Percentiles rank a stretch among this genome's conserved stretches.
Conservation (phyloP, 1,284 basidiomycete species). For the Porodaedalea pini region DNA sequence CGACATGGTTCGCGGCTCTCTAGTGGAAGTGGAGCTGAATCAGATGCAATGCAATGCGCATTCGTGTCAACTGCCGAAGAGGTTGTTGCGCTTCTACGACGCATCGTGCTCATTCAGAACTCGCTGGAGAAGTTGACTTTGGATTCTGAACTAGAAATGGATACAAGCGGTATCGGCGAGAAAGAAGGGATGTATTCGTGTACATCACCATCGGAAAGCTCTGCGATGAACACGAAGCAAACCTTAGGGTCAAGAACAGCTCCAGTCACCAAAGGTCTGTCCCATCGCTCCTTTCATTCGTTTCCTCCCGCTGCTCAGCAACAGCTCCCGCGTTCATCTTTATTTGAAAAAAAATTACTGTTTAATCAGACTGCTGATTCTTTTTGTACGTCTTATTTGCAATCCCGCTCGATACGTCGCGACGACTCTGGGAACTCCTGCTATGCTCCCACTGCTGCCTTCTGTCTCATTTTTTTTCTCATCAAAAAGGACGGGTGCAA, state of each 20-base stretch:
- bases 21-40: not conserved
- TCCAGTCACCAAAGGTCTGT: not conserved
- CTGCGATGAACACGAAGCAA: slow-evolving; percentile 2
- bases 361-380: not conserved
- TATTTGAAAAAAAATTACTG: no score
- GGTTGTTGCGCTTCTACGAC: slow-evolving; percentile 9
- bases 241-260: not conserved
- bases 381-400: not conserved
- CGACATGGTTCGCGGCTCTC: no score
- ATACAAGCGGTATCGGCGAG: not conserved
- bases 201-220: not conserved
- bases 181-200: not conserved
- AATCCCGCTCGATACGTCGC: not conserved
- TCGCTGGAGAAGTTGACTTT: not conserved
- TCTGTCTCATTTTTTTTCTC: not conserved
- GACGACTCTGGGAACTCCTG: not conserved
- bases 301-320: no score
- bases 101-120: slow-evolving; percentile 8
- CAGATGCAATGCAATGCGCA: no score
- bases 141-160: not conserved
- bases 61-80: not conserved
- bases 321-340: not conserved
- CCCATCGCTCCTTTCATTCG: not conserved
- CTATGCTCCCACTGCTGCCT: not conserved
- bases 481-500: not conserved